Evolutionary conservation across 1,284 basidiomycete genomes (phyloP), one percentile per base, ranked within the genome.

Genomic region (Rugosomyces carneus): DNA sequence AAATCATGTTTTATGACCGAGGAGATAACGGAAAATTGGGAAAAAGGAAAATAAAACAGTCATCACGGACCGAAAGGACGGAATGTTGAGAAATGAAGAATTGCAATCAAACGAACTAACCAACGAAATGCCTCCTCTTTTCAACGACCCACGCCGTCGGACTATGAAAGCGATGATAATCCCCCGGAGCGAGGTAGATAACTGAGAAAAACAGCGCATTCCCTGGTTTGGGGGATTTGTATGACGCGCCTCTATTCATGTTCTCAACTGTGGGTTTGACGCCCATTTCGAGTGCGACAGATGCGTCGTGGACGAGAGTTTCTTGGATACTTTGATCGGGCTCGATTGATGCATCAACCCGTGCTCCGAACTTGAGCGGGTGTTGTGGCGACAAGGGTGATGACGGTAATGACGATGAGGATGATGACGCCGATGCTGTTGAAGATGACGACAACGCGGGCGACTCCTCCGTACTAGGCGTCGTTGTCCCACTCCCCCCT

Each of bases 121-220:
- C 94, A 32, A 92, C 83, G 63, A 99, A 99, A 65, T 99, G 95
- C 23, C 95, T 71, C 45, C 95, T 73, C 57, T 90, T 87, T 72
- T 99, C 94, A 18, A 97, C 96, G 5, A 99, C 93, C 96, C 95
- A 98, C 6, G 29, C 29, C 13, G 29, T 31, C 13, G 29, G 94
- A 51, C 84, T 89, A 69, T 99, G 95, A 78, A 97, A 99, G 31
- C 93, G 83, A 62, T 99, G 95, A 65, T 99, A 99, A 66, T 99
- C 96, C 1, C 96, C 96, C 0, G 95, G 95, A 1, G 95, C 95
- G 45, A 99, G 86, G 69, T 99, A 99, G 55, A 99, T 86, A 58
- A 99, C 95, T 37, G 87, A 73, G 66, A 98, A 99, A 71, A 83
- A 95, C 31, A 98, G 79, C 40, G 83, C 78, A 62, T 95, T 86